These are phyloP conservation scores for Nemania sp. DNA, from an alignment of 2,329 filamentous ascomycete genomes.

Conservation along the genomic window DNA sequence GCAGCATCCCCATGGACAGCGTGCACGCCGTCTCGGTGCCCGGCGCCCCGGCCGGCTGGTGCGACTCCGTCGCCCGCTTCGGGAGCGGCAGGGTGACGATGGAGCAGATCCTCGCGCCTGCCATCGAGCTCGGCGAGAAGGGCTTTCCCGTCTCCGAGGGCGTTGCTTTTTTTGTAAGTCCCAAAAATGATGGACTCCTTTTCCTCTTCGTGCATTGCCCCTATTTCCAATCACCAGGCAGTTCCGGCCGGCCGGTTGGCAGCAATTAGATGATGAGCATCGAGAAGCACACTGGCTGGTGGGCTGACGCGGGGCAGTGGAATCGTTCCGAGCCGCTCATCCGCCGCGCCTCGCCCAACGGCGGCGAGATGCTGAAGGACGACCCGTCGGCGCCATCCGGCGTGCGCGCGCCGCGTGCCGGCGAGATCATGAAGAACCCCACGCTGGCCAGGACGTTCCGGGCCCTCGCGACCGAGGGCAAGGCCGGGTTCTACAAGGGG, in stretches of 20 bases:
- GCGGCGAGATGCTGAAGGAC: constrained; percentile 81
- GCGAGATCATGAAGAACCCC: constrained; percentile 89
- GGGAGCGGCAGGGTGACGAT: constrained; percentile 83
- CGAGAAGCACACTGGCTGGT: no score
- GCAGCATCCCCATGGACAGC: constrained; percentile 72
- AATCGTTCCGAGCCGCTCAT: constrained; percentile 64
- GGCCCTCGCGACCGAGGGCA: constrained; percentile 76
- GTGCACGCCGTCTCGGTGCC: constrained; percentile 86
- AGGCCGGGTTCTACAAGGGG: constrained; percentile 89
- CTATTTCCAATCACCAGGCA: not conserved
- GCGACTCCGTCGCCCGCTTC: constrained; percentile 84
- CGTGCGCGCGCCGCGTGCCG: constrained; percentile 73
- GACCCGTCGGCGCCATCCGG: constrained; percentile 71
- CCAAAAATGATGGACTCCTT: not conserved
- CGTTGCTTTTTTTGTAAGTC: constrained; percentile 67
- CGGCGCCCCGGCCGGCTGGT: constrained; percentile 91
- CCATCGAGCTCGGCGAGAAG: constrained; percentile 82
- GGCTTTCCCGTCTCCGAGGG: constrained; percentile 90
- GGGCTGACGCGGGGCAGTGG: constrained; percentile 64
- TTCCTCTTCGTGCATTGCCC: not conserved
- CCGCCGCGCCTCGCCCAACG: constrained; percentile 79
- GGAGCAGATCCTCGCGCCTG: constrained; percentile 78
- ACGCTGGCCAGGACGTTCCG: constrained; percentile 81
- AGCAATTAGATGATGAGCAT: no score
- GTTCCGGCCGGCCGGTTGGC: no score